Percentiles rank a stretch among this genome's conserved stretches.
Conservation (phyloP, 129 eudicot species). For the Daucus carota region DH1_v3.0 NC_030381.2:2922501-2923000, state of each 20-base stretch:
- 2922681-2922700: neutral
- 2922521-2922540: constrained; percentile 38
- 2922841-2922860: neutral
- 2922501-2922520: constrained; percentile 38
- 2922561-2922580: constrained; percentile 62
- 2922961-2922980: neutral
- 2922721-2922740: neutral
- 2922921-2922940: neutral
- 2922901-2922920: neutral
- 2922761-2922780: neutral
- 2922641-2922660: neutral
- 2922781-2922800: neutral
- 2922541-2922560: constrained; percentile 63
- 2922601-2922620: constrained; percentile 60
- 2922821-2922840: neutral
- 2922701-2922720: neutral
- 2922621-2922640: constrained; percentile 71
- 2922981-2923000: neutral
- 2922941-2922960: neutral
- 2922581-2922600: constrained; percentile 84
- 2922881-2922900: neutral
- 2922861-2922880: neutral
- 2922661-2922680: neutral
- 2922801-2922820: neutral
- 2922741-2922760: neutral